These are phyloP conservation scores for Epichloe coenophiala DNA, from an alignment of 2,329 filamentous ascomycete species.

Conservation along the genomic window DNA sequence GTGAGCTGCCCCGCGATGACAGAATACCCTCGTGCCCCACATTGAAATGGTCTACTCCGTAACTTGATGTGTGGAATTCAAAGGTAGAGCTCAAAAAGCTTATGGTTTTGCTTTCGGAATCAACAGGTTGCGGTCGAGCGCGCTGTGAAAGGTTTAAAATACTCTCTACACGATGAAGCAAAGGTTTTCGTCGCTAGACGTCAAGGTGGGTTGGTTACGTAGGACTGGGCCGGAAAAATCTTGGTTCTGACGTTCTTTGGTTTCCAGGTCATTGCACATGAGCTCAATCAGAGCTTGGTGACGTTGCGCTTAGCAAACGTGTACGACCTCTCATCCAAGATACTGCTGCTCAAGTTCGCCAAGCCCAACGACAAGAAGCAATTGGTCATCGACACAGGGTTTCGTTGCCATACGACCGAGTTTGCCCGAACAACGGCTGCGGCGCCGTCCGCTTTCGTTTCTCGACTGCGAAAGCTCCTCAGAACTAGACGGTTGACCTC, in stretches of 20 bases:
- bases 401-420: constrained; percentile 85
- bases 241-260: constrained; percentile 4
- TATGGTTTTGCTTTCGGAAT: no score
- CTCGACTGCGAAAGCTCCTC: constrained; percentile 71
- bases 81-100: background rate
- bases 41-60: background rate
- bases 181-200: constrained; percentile 65
- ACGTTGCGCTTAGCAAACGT: constrained; percentile 79
- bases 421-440: constrained; percentile 80
- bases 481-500: constrained; percentile 75
- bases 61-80: background rate
- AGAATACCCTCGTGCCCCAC: constrained; percentile 3
- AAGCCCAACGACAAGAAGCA: constrained; percentile 84
- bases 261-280: constrained; percentile 74
- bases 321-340: constrained; percentile 91
- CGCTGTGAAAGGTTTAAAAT: background rate
- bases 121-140: background rate
- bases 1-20: constrained; percentile 6
- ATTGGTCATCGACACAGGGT: constrained; percentile 84
- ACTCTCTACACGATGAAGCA: constrained; percentile 52
- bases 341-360: constrained; percentile 88
- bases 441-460: constrained; percentile 74
- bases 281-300: constrained; percentile 66
- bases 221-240: background rate
- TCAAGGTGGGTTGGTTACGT: constrained; percentile 37